Percentiles rank a stretch among this genome's conserved stretches.
Conservation (phyloP, 192 early-diverging fungal species). For the Entophlyctis helioformis region DNA sequence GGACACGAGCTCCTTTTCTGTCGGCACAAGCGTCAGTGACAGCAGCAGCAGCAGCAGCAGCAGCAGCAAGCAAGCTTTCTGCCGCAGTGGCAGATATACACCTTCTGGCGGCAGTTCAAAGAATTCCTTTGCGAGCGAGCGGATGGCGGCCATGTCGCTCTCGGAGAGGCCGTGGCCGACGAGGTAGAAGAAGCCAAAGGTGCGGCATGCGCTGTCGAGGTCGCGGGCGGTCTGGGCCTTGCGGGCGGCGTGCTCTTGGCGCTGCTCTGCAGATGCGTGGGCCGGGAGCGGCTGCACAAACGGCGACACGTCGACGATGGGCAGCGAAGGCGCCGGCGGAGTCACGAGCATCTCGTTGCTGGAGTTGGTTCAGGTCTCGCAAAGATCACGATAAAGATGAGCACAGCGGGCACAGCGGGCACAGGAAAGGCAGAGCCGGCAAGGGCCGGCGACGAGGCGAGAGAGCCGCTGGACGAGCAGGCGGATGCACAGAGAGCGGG, state of each 20-base stretch:
- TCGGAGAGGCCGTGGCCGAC: constrained; percentile 22
- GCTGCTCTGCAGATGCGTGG: not conserved
- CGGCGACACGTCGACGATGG: constrained; percentile 13
- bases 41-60: too few relatives aligned
- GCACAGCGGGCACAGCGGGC: too few relatives aligned
- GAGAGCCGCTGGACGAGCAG: too few relatives aligned
- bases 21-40: too few relatives aligned
- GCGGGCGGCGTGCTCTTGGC: not conserved
- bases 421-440: too few relatives aligned
- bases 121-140: constrained; percentile 23
- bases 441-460: too few relatives aligned
- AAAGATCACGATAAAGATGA: too few relatives aligned
- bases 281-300: constrained; percentile 4
- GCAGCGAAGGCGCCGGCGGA: constrained; percentile 1
- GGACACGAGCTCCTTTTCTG: constrained; percentile 20
- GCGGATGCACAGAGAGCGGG: too few relatives aligned
- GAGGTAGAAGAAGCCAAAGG: constrained; percentile 34
- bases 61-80: too few relatives aligned
- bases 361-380: too few relatives aligned
- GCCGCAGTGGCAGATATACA: not conserved
- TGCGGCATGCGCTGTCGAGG: constrained; percentile 21
- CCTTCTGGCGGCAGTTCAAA: constrained; percentile 15
- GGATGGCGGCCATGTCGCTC: constrained; percentile 15
- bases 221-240: constrained; percentile 10
- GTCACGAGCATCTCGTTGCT: constrained; percentile 1